A percentile compares a stretch with the other conserved stretches of the same genome.
Conservation (phyloP, 2,329 filamentous ascomycete genomes). For the Colletotrichum spaethianum region DNA sequence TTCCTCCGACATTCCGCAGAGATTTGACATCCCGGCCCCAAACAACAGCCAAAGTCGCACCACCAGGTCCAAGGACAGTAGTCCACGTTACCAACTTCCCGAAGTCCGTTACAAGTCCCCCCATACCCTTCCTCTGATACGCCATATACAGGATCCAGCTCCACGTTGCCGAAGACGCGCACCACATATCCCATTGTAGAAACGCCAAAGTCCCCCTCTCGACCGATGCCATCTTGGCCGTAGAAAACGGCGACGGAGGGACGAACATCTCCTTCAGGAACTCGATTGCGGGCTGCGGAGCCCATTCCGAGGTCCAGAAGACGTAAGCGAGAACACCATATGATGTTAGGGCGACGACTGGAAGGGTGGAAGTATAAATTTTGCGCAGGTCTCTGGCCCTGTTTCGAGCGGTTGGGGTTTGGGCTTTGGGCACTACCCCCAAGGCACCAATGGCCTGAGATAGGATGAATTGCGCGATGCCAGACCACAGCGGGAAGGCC, state of each 20-base stretch:
- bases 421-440: not conserved
- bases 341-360: constrained; percentile 16
- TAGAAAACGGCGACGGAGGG: constrained; percentile 11
- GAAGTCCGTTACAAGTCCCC: constrained; percentile 6
- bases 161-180: constrained; percentile 31
- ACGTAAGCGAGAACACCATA: constrained; percentile 34
- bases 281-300: not conserved
- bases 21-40: constrained; percentile 43
- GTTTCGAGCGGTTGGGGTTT: not conserved
- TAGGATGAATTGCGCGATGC: constrained; percentile 32
- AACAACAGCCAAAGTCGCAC: constrained; percentile 41
- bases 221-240: constrained; percentile 23
- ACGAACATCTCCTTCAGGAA: constrained; percentile 36
- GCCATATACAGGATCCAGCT: constrained; percentile 38
- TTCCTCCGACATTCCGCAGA: not conserved
- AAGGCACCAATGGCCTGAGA: constrained; percentile 13
- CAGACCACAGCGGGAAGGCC: constrained; percentile 44
- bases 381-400: constrained; percentile 14
- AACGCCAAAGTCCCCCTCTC: constrained; percentile 37
- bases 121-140: constrained; percentile 17
- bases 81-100: constrained; percentile 22
- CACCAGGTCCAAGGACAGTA: constrained; percentile 41
- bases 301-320: not conserved
- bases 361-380: constrained; percentile 38
- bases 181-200: constrained; percentile 46